Conservation (phyloP, 2,329 filamentous ascomycete genomes). For the Exophiala mesophila region DNA sequence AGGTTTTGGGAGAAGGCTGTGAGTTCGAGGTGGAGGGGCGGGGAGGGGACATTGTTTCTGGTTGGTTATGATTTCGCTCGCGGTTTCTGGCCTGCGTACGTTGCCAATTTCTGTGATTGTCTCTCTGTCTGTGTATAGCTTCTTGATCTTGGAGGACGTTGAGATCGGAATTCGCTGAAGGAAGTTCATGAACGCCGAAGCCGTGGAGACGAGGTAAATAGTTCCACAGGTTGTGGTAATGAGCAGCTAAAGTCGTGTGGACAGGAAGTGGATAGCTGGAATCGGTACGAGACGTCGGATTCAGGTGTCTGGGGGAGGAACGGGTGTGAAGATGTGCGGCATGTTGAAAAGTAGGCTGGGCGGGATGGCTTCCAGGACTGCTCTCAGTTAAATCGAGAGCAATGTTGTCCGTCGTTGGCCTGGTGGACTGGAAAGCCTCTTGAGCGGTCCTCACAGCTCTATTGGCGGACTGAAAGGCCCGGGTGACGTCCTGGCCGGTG, state of each 20-base stretch:
- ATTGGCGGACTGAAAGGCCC: conserved; percentile 21
- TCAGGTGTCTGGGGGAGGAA: not conserved
- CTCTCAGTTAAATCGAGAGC: conserved; percentile 19
- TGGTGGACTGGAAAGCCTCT: conserved; percentile 22
- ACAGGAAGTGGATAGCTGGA: conserved; percentile 14
- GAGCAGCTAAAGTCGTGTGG: not conserved
- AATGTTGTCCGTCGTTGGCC: conserved; percentile 3
- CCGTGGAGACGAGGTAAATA: conserved; percentile 3
- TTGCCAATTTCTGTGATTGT: conserved; percentile 23
- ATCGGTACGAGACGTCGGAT: conserved; percentile 15
- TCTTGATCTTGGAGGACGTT: conserved; percentile 16
- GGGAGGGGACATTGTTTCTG: conserved; percentile 13
- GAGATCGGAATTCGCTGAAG: conserved; percentile 3
- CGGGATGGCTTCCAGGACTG: conserved; percentile 11
- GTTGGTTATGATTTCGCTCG: conserved; percentile 7
- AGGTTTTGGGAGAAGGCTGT: not conserved
- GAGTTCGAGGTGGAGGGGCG: conserved; percentile 11
- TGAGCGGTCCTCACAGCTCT: conserved; percentile 23
- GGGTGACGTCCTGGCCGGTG: conserved; percentile 17
- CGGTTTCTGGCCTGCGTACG: conserved; percentile 18
- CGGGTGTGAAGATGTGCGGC: conserved; percentile 24
- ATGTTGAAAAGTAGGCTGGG: conserved; percentile 18
- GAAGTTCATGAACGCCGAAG: not conserved
- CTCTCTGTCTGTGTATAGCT: conserved; percentile 22
- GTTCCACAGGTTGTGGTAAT: not conserved